Evolutionary conservation across 805 yeast species (phyloP), one percentile per base, ranked within the genome.

Genomic region (Ogataea paraovalis): DNA sequence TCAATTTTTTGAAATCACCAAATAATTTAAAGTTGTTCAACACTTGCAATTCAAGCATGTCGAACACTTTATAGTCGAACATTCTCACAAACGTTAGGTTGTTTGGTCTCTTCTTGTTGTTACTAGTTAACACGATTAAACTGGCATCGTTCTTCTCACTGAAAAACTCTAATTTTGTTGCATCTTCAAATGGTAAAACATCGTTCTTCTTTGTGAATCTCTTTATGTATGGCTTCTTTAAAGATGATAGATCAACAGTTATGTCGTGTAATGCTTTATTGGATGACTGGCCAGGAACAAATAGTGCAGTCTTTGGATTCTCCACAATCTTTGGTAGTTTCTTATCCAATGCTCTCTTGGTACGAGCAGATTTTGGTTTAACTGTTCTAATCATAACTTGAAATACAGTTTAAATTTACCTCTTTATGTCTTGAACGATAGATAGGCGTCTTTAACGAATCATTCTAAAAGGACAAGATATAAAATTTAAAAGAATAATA

Each of bases 101-200:
- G 68, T 92, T 88, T 51, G 95, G 96, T 66, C 99, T 80, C 73
- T 94, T 94, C 67, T 94, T 94, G 64, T 87, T 88, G 68, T 80
- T 79, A 19, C 88, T 75, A 8, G 89, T 76, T 44, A 91, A 74
- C 13, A 94, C 95, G 61, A 94, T 65, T 48, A 94, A 71, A 2
- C 98, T 89, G 39, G 86, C 67, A 67, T 94, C 99, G 66, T 94
- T 94, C 75, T 94, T 94, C 67, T 92, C 96, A 57, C 96, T 78
- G 69, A 94, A 88, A 61, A 94, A 94, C 68, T 94, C 99, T 50
- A 94, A 70, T 33, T 85, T 79, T 2, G 85, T 59, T 13, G 88
- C 77, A 64, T 94, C 98, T 68, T 94, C 99, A 68, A 94, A 94
- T 14, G 99, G 98, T 56, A 85, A 78, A 52, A 92, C 75, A 40